phyloP scores from a whole-genome alignment of 805 yeast genomes.

The Suhomyces sp. region DNA sequence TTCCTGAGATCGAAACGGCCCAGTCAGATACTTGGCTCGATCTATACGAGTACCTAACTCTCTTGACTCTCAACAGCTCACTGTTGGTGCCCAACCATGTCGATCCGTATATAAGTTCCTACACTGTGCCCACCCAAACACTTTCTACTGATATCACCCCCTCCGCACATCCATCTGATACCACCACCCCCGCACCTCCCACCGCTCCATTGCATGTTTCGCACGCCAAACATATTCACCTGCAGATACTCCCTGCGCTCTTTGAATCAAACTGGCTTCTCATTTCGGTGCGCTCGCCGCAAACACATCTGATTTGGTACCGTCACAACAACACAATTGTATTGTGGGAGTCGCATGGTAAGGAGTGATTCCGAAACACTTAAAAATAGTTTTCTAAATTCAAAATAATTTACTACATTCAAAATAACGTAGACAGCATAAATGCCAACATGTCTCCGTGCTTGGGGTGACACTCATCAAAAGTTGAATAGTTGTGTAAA shows the following conservation, averaged over 20 bases:
- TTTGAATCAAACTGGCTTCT: not conserved
- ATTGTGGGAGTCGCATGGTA: conserved; percentile 3
- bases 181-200: not conserved
- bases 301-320: not conserved
- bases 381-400: no score
- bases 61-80: conserved; percentile 16
- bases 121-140: conserved; percentile 2
- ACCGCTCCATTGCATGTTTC: not conserved
- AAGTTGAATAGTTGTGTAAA: no score
- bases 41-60: conserved; percentile 17
- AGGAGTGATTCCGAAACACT: no score
- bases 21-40: conserved; percentile 9
- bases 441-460: no score
- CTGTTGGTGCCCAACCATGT: conserved; percentile 10
- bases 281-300: not conserved
- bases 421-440: no score
- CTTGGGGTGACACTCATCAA: no score
- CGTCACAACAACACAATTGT: not conserved
- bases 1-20: not conserved
- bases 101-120: conserved; percentile 8
- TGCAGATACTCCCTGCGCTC: not conserved
- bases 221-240: conserved; percentile 1
- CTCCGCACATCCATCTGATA: no score
- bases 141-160: no score
- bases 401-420: no score